Percentiles rank a stretch among this genome's conserved stretches.
Evolutionary conservation across 192 early-diverging fungal genomes (phyloP).

Genomic region (Physocladia obscura): DNA sequence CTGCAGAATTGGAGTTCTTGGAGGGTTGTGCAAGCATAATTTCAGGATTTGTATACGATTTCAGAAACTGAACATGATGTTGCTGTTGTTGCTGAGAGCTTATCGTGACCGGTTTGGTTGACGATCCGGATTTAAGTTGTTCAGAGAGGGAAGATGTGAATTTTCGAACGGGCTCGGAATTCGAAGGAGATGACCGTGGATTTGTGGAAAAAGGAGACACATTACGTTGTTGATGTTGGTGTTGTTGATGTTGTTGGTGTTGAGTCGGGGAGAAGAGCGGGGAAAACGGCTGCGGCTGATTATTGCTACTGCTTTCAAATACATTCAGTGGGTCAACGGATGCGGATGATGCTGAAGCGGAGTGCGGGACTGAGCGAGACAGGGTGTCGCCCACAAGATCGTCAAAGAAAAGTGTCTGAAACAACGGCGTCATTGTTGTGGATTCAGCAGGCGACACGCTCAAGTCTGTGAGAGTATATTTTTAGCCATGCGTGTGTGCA

Average conservation of each 20-base stretch:
- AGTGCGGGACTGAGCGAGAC: neutral
- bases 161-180: neutral
- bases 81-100: conserved; percentile 6
- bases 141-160: conserved; percentile 10
- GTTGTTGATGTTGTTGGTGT: conserved; percentile 10
- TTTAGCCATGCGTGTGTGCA: no score
- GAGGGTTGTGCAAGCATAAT: neutral
- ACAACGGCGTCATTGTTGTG: conserved; percentile 10
- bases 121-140: conserved; percentile 7
- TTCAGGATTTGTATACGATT: conserved; percentile 3
- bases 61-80: no score
- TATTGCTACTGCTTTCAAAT: neutral
- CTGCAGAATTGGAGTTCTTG: neutral
- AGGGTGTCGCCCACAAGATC: neutral
- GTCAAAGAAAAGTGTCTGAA: neutral
- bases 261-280: neutral
- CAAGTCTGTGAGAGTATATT: neutral
- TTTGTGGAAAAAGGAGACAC: neutral
- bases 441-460: neutral
- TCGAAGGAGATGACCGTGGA: neutral
- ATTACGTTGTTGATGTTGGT: neutral
- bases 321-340: neutral
- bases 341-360: conserved; percentile 13
- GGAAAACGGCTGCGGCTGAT: no score
- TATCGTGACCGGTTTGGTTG: neutral